Percentiles rank a stretch among this genome's conserved stretches.
These are phyloP conservation scores for Baorangia bicolor DNA, from an alignment of 768 basidiomycete genomes.

Conservation along the genomic window DNA sequence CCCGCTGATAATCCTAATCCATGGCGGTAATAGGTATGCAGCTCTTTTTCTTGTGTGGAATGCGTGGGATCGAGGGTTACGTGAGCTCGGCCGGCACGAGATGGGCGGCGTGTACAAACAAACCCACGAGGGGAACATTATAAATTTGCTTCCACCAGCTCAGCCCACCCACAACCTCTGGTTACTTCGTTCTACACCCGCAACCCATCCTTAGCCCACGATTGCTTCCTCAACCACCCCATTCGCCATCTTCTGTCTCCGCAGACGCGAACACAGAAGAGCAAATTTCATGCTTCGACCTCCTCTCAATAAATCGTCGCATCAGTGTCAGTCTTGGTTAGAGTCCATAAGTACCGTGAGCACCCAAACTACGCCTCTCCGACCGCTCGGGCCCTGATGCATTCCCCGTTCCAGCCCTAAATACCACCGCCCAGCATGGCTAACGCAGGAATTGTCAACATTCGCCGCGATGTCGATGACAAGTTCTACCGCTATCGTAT, in stretches of 20 bases:
- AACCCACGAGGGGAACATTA: conserved; percentile 11
- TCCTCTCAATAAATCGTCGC: conserved; percentile 70
- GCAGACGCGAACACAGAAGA: conserved; percentile 34
- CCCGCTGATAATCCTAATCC: too few relatives aligned
- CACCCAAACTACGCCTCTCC: background rate
- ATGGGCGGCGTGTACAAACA: conserved; percentile 23
- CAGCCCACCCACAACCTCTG: background rate
- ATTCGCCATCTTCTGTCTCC: conserved; percentile 32
- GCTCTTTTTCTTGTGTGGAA: too few relatives aligned
- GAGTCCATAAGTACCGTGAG: conserved; percentile 55
- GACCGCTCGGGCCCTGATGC: background rate
- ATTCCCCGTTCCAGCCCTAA: conserved; percentile 51
- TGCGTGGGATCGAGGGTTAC: too few relatives aligned
- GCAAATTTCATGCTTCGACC: conserved; percentile 85
- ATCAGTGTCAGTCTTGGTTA: conserved; percentile 56
- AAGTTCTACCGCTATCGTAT: conserved; percentile 98
- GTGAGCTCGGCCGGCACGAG: conserved; percentile 1
- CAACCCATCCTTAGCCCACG: conserved; percentile 21
- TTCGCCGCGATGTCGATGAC: conserved; percentile 95
- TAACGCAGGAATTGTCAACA: conserved; percentile 77
- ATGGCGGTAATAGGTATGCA: too few relatives aligned
- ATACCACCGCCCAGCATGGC: conserved; percentile 73
- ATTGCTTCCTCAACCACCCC: conserved; percentile 27
- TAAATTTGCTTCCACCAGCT: conserved; percentile 24
- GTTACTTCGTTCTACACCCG: conserved; percentile 1